Evolutionary conservation across 1,284 basidiomycete genomes (phyloP).

Genomic region (Schizophyllum commune): DNA sequence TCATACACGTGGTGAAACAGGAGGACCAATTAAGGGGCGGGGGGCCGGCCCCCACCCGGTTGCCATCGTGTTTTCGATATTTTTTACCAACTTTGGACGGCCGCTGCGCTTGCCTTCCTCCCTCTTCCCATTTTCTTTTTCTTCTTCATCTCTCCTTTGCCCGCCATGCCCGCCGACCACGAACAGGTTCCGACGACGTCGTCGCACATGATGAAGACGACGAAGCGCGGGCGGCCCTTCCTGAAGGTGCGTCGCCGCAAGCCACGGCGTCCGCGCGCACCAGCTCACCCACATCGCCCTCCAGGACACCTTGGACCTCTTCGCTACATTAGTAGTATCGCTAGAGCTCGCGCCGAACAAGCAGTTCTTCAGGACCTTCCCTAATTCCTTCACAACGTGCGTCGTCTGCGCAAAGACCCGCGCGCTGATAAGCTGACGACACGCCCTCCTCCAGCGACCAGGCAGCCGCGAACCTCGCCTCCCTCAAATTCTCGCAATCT

Average conservation of each 20-base stretch:
- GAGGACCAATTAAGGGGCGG: not conserved
- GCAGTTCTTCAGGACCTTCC: slow-evolving; percentile 93
- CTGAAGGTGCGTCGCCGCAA: slow-evolving; percentile 57
- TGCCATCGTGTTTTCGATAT: not conserved
- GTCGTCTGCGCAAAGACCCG: slow-evolving; percentile 23
- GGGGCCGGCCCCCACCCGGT: not conserved
- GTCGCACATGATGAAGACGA: slow-evolving; percentile 96
- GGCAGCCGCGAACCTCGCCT: slow-evolving; percentile 88
- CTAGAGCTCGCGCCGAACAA: slow-evolving; percentile 85
- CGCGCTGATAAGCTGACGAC: slow-evolving; percentile 12
- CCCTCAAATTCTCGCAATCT: slow-evolving; percentile 98
- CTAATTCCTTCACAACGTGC: slow-evolving; percentile 93
- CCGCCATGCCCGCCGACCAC: slow-evolving; percentile 29
- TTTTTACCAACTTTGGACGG: not conserved
- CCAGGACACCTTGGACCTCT: slow-evolving; percentile 96
- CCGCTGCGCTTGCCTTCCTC: slow-evolving; percentile 12
- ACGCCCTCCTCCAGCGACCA: slow-evolving; percentile 66
- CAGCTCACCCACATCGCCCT: slow-evolving; percentile 8
- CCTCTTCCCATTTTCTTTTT: slow-evolving; percentile 12
- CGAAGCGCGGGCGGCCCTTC: slow-evolving; percentile 89
- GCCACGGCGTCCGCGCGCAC: slow-evolving; percentile 6
- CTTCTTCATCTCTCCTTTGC: slow-evolving; percentile 16
- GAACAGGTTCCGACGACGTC: slow-evolving; percentile 46
- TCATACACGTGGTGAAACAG: not conserved
- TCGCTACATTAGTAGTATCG: slow-evolving; percentile 94